Evolutionary conservation across 2,329 filamentous ascomycete species (phyloP).

Genomic region (Phymatotrichopsis omnivora): DNA sequence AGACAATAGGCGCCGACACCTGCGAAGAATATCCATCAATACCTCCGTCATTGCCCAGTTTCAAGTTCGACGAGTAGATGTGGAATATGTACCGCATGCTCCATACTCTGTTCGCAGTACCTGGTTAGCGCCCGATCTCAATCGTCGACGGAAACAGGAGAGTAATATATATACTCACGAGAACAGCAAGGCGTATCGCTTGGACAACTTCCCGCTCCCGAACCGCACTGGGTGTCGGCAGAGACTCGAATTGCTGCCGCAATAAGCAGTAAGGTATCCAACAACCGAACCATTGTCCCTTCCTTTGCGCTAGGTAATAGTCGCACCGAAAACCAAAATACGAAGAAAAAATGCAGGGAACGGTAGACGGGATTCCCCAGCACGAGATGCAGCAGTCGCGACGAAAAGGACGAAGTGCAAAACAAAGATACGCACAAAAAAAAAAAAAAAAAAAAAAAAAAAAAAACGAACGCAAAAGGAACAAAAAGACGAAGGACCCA

Average conservation of each 20-base stretch:
- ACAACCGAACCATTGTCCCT: conserved; percentile 24
- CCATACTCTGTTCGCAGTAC: conserved; percentile 60
- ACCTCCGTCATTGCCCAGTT: conserved; percentile 3
- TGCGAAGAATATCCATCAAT: conserved; percentile 3
- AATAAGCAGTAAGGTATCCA: conserved; percentile 19
- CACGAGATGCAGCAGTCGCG: conserved; percentile 8
- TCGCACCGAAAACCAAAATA: conserved; percentile 20
- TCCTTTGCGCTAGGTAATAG: conserved; percentile 7
- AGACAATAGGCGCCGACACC: conserved; percentile 82
- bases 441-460: conserved; percentile 16
- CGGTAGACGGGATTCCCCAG: conserved; percentile 1
- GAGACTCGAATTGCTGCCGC: conserved; percentile 17
- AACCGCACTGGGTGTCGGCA: conserved; percentile 33
- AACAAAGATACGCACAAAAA: conserved; percentile 7
- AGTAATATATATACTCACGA: conserved; percentile 46
- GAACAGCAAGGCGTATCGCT: conserved; percentile 66
- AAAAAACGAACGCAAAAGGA: conserved; percentile 6
- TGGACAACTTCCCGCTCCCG: conserved; percentile 53
- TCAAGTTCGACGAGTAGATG: neutral
- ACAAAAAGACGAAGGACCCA: neutral
- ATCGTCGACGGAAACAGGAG: neutral
- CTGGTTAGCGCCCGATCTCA: neutral
- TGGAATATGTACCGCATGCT: conserved; percentile 53
- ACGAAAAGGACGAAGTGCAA: conserved; percentile 9
- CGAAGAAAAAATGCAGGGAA: conserved; percentile 20